A percentile compares a stretch with the other conserved stretches of the same genome.
These are phyloP conservation scores for Insectozyma bohioensis DNA, from an alignment of 1,139 yeast species.

Conservation along the genomic window DNA sequence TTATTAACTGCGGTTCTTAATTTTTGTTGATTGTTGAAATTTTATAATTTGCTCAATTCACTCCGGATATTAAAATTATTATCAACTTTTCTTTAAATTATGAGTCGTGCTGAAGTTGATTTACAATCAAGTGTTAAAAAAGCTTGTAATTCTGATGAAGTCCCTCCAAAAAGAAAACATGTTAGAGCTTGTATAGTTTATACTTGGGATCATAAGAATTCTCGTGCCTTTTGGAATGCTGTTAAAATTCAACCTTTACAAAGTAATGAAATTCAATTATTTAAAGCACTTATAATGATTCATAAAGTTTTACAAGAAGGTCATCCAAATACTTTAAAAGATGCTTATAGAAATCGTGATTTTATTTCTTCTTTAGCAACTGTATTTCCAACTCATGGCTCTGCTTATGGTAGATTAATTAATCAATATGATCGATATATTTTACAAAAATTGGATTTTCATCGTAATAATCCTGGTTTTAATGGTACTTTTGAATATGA, in stretches of 20 bases:
- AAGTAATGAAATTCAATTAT: conserved; percentile 77
- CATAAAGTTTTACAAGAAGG: conserved; percentile 98
- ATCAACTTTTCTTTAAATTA: too few species aligned
- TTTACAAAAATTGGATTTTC: conserved; percentile 76
- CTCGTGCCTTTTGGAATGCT: conserved; percentile 84
- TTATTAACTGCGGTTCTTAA: too few species aligned
- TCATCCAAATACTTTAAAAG: conserved; percentile 79
- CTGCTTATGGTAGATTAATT: conserved; percentile 71
- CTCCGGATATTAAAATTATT: too few species aligned
- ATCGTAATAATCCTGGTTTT: conserved; percentile 81
- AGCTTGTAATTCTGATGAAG: conserved; percentile 84
- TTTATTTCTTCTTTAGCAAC: conserved; percentile 42
- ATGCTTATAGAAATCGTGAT: conserved; percentile 70
- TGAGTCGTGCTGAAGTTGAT: conserved; percentile 59
- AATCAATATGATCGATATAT: conserved; percentile 73
- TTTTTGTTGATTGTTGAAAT: too few species aligned
- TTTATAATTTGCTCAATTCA: too few species aligned
- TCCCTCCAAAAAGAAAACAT: conserved; percentile 94
- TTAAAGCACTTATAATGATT: conserved; percentile 83
- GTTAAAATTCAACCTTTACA: conserved; percentile 80
- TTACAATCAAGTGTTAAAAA: conserved; percentile 72
- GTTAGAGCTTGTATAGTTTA: conserved; percentile 91
- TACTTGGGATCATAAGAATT: conserved; percentile 93
- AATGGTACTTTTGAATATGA: conserved; percentile 96
- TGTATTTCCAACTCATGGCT: conserved; percentile 42